Evolutionary conservation across 139 green algal species (phyloP).

Genomic region (Chlorella sorokiniana): DNA sequence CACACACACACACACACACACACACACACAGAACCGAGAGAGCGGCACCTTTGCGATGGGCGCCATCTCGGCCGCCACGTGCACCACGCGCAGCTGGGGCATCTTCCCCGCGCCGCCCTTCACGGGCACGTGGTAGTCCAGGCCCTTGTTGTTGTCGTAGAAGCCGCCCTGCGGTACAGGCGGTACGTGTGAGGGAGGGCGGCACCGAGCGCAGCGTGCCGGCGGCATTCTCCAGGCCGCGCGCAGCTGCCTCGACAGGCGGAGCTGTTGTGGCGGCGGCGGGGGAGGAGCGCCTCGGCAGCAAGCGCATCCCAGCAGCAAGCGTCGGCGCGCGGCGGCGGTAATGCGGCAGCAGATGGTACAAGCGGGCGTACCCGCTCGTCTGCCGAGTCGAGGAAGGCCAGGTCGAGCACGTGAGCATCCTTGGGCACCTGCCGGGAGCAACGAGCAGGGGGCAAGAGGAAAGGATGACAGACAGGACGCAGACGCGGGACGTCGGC

Average conservation of each 20-base stretch:
- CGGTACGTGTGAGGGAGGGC: not conserved
- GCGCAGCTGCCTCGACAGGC: too few species aligned
- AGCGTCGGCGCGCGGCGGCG: too few species aligned
- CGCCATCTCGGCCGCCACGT: constrained; percentile 98
- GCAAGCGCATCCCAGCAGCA: too few species aligned
- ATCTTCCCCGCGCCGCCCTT: constrained; percentile 48
- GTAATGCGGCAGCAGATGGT: too few species aligned
- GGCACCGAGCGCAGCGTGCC: not conserved
- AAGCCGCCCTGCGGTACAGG: constrained; percentile 59
- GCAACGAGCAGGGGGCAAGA: not conserved
- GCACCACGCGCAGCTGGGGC: constrained; percentile 80
- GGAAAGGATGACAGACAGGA: not conserved
- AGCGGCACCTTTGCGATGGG: constrained; percentile 92
- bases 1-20: too few species aligned
- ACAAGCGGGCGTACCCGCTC: constrained; percentile 1
- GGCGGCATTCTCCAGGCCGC: too few species aligned
- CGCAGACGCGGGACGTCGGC: not conserved
- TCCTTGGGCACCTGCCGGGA: constrained; percentile 70
- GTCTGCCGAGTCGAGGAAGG: constrained; percentile 82
- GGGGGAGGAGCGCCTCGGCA: too few species aligned
- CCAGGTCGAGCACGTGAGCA: constrained; percentile 86
- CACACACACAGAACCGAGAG: not conserved
- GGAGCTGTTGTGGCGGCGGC: too few species aligned
- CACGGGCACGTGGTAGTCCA: constrained; percentile 95
- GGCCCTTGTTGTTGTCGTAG: constrained; percentile 90